These are phyloP conservation scores for Hemisphaericaspora subhashii DNA, from an alignment of 1,139 yeast species.

Conservation along the genomic window DNA sequence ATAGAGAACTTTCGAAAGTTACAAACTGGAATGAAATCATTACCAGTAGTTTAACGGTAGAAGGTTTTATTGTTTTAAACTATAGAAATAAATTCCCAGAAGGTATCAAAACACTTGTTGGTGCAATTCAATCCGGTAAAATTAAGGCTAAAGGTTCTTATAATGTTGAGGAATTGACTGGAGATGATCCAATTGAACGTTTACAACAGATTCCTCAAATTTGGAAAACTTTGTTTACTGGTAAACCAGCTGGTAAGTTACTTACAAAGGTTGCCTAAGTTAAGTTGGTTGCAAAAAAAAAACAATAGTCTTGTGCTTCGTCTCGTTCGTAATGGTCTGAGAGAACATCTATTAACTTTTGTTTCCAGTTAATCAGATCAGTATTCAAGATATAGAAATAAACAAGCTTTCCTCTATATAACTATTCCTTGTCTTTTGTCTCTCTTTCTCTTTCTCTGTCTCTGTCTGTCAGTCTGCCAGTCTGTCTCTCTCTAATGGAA, in stretches of 20 bases:
- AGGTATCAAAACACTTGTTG: conserved; percentile 34
- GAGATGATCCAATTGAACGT: conserved; percentile 17
- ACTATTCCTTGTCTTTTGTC: too few relatives aligned
- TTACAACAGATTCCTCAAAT: conserved; percentile 28
- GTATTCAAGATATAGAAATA: too few relatives aligned
- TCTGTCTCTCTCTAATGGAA: too few relatives aligned
- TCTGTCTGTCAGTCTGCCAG: too few relatives aligned
- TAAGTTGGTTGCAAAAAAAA: neutral
- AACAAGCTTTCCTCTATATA: too few relatives aligned
- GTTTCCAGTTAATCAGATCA: too few relatives aligned
- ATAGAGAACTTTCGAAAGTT: conserved; percentile 31
- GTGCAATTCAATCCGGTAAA: conserved; percentile 41
- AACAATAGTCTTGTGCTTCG: neutral
- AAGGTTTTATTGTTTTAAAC: conserved; percentile 51
- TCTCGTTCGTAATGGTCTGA: too few relatives aligned
- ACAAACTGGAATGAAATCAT: conserved; percentile 44
- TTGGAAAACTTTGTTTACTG: conserved; percentile 31
- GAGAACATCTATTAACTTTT: too few relatives aligned
- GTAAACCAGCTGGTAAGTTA: conserved; percentile 37
- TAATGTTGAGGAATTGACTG: conserved; percentile 27
- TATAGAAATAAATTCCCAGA: conserved; percentile 29
- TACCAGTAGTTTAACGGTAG: conserved; percentile 46
- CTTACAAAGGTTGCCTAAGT: conserved; percentile 29
- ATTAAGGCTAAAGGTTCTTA: conserved; percentile 29
- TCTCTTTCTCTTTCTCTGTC: too few relatives aligned